Base-by-base conservation (phyloP, 2,329 filamentous ascomycete genomes). In the Didymella pomorum region DNA sequence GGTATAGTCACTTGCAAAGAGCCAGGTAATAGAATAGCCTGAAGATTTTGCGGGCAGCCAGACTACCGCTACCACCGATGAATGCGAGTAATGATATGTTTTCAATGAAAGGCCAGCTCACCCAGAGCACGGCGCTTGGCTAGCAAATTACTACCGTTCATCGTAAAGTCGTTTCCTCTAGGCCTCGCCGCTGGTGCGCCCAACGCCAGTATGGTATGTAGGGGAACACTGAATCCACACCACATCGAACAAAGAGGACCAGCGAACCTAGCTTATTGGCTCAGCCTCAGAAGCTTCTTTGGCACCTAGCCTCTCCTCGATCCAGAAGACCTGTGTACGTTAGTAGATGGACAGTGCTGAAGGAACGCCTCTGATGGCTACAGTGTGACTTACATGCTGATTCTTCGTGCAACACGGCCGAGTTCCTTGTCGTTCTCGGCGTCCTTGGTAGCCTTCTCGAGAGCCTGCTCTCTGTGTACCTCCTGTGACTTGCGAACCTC, bases 341-440 rank as follows among this genome's bases (percentile, higher is more conserved):
- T 45, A 72, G 60, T 48, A n/a, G 48, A 21, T 2, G 14, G 9
- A 12, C 33, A 9, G 2, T 12, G 35, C 5, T 5, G 11, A 14
- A n/a, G n/a, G n/a, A n/a, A n/a, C n/a, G n/a, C 37, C 37, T 14
- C 37, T 16, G 20, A 1, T 23, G 11, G 37, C 20, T 14, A 23
- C 37, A 26, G 16, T 20, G 2, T 26, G 23, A 77, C 91, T 91
- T 82, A 98, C 95, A 96, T 96, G 89, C 93, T 97, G 71, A 99
- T 90, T 77, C 94, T 87, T 79, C 95, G 86, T 25, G 93, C 95
- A 60, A 99, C 87, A 63, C 90, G 89, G 70, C 94, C 91, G 72
- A 99, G 79, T 71, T 91, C 91, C 74, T 88, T 87, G 73, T 98
- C 95, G 74, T 97, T 96, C 66, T 97, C 93, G 20, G 95, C 95